phyloP scores from a whole-genome alignment of 352 stramenopile species.

The Elongisporangium prolatum region DNA sequence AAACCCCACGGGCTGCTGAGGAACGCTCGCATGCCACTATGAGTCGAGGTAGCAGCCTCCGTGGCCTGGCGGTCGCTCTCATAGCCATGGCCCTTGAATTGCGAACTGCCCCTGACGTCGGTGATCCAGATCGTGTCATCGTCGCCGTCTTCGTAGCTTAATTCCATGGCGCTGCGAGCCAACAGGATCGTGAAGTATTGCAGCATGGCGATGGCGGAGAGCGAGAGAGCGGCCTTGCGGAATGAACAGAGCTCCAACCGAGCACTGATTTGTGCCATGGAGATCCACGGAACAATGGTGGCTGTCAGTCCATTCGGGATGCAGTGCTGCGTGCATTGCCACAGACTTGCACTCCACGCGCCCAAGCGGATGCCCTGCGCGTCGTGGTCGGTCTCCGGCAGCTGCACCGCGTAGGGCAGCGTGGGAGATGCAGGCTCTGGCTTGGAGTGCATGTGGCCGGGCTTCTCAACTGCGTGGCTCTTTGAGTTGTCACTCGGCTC shows the following conservation, averaged over 20 bases:
- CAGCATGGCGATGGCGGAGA: conserved; percentile 20
- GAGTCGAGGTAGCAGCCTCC: background rate
- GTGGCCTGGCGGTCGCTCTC: conserved; percentile 2
- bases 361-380: conserved; percentile 19
- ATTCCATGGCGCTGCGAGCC: background rate
- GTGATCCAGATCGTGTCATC: conserved; percentile 10
- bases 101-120: background rate
- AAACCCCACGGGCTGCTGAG: conserved; percentile 9
- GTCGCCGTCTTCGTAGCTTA: background rate
- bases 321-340: conserved; percentile 34
- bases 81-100: conserved; percentile 10
- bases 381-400: background rate
- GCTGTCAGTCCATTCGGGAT: conserved; percentile 54
- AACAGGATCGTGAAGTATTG: conserved; percentile 17
- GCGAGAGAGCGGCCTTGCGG: conserved; percentile 14
- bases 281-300: conserved; percentile 37
- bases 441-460: background rate
- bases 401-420: background rate
- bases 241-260: conserved; percentile 33
- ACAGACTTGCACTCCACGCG: conserved; percentile 32
- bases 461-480: background rate
- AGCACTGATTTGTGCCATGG: conserved; percentile 39
- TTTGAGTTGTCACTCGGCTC: background rate
- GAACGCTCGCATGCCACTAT: background rate
- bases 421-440: background rate